A percentile compares a stretch with the other conserved stretches of the same genome.
phyloP scores from a whole-genome alignment of 805 yeast genomes.

The Teunomyces panamensis region DNA sequence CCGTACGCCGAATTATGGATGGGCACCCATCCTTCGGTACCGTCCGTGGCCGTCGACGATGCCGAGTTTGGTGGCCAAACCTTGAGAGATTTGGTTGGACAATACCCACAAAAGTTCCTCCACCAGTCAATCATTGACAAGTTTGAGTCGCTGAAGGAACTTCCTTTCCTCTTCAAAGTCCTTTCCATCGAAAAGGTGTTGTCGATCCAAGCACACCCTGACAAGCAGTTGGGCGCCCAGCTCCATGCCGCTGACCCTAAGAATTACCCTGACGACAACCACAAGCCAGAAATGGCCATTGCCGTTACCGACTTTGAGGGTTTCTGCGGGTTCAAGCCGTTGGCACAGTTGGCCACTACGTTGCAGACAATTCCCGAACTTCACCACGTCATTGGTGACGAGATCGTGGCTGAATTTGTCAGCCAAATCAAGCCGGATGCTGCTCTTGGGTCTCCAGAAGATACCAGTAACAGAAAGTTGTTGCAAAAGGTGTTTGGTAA shows the following conservation, averaged over 20 bases:
- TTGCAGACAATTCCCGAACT: slow-evolving; percentile 78
- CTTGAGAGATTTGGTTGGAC: slow-evolving; percentile 64
- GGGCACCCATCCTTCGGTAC: slow-evolving; percentile 96
- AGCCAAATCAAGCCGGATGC: slow-evolving; percentile 45
- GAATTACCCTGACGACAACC: slow-evolving; percentile 96
- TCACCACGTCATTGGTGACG: slow-evolving; percentile 62
- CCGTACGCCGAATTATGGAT: slow-evolving; percentile 99
- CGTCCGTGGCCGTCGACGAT: slow-evolving; percentile 57
- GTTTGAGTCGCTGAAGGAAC: slow-evolving; percentile 66
- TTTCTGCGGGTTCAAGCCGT: slow-evolving; percentile 95
- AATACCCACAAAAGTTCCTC: slow-evolving; percentile 55
- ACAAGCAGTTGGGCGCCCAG: slow-evolving; percentile 74
- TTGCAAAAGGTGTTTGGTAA: slow-evolving; percentile 74
- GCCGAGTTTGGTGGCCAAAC: slow-evolving; percentile 40
- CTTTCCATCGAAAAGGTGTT: slow-evolving; percentile 89
- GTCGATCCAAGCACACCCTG: slow-evolving; percentile 97
- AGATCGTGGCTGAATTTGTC: slow-evolving; percentile 52
- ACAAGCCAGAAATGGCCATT: slow-evolving; percentile 99
- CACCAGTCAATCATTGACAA: slow-evolving; percentile 57
- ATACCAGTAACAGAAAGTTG: slow-evolving; percentile 55
- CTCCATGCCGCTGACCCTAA: slow-evolving; percentile 82
- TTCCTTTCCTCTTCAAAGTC: slow-evolving; percentile 93
- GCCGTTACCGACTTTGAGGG: slow-evolving; percentile 97
- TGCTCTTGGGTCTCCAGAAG: slow-evolving; percentile 49
- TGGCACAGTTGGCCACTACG: slow-evolving; percentile 67